Conservation (phyloP, 306 rosid species). For the Pachyrhizus erosus region DNA sequence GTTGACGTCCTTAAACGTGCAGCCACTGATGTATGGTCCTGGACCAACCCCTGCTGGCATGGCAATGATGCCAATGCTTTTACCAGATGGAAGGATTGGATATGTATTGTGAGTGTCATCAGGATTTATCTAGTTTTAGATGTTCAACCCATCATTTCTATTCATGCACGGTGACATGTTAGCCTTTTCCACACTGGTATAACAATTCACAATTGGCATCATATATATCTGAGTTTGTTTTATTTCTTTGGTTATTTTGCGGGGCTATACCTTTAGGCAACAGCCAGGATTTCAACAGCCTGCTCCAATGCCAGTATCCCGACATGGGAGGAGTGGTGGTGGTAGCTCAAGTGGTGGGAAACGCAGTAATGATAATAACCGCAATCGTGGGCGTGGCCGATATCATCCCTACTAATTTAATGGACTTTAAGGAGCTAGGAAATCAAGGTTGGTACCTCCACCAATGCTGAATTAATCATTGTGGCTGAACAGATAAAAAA, state of each 20-base stretch:
- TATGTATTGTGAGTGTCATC: constrained; percentile 68
- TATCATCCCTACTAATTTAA: constrained; percentile 65
- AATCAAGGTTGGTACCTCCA: constrained; percentile 19
- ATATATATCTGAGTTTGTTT: constrained; percentile 3
- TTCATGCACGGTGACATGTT: neutral
- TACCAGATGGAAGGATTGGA: constrained; percentile 74
- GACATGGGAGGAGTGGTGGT: constrained; percentile 18
- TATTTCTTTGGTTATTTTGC: neutral
- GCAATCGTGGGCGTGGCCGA: constrained; percentile 54
- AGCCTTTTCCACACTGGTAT: constrained; percentile 8
- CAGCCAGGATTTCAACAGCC: constrained; percentile 10
- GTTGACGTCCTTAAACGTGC: constrained; percentile 47
- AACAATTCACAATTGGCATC: constrained; percentile 1
- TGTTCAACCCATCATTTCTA: neutral
- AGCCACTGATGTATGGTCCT: constrained; percentile 73
- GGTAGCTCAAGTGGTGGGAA: constrained; percentile 66
- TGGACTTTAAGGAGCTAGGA: constrained; percentile 19
- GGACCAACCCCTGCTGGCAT: constrained; percentile 69
- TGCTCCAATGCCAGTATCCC: neutral
- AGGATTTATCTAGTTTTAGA: constrained; percentile 23
- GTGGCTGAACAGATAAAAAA: constrained; percentile 18
- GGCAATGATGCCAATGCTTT: constrained; percentile 79
- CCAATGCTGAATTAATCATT: neutral
- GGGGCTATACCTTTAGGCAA: constrained; percentile 52
- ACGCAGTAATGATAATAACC: constrained; percentile 47